Evolutionary conservation across 768 basidiomycete genomes (phyloP), one percentile per base, ranked within the genome.

Genomic region (Rhizopogon salebrosus): DNA sequence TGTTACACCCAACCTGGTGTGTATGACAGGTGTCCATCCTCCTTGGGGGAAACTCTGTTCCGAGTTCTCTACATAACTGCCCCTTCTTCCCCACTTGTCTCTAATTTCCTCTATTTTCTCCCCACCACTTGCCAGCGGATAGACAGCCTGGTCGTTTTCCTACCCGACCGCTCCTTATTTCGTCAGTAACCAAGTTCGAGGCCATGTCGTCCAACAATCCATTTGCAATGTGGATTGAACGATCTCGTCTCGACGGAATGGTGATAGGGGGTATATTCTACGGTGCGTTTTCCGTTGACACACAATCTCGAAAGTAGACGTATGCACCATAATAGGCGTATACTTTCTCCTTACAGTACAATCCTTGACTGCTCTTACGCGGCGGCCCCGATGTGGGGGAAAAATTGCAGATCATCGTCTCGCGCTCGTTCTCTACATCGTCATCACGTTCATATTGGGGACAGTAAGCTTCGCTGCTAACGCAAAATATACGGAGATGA

Each of bases 401-500:
- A 35, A 13, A n/a, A n/a, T 20, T 13, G 3, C 20, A 20, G 8
- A 11, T 22, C 14, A 14, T 37, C 41, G 41, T 26, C 14, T 4
- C 14, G 7, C 14, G 2, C 40, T 41, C 23, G 6, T 41, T 41
- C 14, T 8, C 2, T 41, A 41, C 7, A 23, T 41, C 16, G 3
- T 31, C 24, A 7, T 55, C 31, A 52, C 53, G 16, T 62, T 62
- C 37, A 11, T 26, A 2, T n/a, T 61, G 23, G 59, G 38, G 18
- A 61, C 54, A 2, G 37, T 64, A 11, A 52, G 53, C 6, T 34
- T 63, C 22, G 64, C 53, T 2, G 49, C 34, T 0, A 54, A 60
- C 6, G 52, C 53, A 5, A 61, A 57, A 31, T 62, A 54, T 40
- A 62, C 42, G 38, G 41, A 65, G 38, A 51, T 57, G 64, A 54